Percentiles rank a stretch among this genome's conserved stretches.
These are phyloP conservation scores for Leccinum fallax DNA, from an alignment of 1,284 basidiomycete genomes.

Conservation along the genomic window DNA sequence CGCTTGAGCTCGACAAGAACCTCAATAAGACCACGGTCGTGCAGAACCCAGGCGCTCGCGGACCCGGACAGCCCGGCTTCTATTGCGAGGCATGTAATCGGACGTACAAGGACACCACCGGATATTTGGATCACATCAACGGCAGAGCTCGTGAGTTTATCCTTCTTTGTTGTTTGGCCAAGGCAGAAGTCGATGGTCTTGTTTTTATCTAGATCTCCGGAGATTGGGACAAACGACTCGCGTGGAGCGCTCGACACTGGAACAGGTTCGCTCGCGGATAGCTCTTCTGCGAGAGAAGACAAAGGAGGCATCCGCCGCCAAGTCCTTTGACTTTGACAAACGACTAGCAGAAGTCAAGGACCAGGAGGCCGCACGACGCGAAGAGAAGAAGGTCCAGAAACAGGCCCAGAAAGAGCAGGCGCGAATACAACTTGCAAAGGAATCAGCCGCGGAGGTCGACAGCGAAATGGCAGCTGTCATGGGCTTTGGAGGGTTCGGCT, in stretches of 20 bases:
- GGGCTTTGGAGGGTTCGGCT: slow-evolving; percentile 92
- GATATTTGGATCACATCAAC: slow-evolving; percentile 97
- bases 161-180: slow-evolving; percentile 1
- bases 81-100: slow-evolving; percentile 88
- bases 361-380: slow-evolving; percentile 63
- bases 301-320: slow-evolving; percentile 75
- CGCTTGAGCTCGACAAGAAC: slow-evolving; percentile 90
- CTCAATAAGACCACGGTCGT: slow-evolving; percentile 92
- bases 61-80: slow-evolving; percentile 89
- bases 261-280: slow-evolving; percentile 91
- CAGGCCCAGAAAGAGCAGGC: slow-evolving; percentile 72
- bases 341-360: slow-evolving; percentile 84
- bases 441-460: slow-evolving; percentile 51
- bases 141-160: slow-evolving; percentile 81
- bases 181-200: slow-evolving; percentile 2
- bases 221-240: slow-evolving; percentile 94
- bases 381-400: slow-evolving; percentile 72
- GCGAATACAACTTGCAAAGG: slow-evolving; percentile 63
- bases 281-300: slow-evolving; percentile 86
- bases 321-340: slow-evolving; percentile 91
- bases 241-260: slow-evolving; percentile 86
- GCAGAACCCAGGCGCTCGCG: slow-evolving; percentile 74
- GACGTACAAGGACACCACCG: slow-evolving; percentile 91
- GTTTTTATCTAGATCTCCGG: slow-evolving; percentile 70
- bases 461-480: slow-evolving; percentile 82